phyloP scores from a whole-genome alignment of 2,329 filamentous ascomycete species.

The Arthrobotrys entomopaga region DNA sequence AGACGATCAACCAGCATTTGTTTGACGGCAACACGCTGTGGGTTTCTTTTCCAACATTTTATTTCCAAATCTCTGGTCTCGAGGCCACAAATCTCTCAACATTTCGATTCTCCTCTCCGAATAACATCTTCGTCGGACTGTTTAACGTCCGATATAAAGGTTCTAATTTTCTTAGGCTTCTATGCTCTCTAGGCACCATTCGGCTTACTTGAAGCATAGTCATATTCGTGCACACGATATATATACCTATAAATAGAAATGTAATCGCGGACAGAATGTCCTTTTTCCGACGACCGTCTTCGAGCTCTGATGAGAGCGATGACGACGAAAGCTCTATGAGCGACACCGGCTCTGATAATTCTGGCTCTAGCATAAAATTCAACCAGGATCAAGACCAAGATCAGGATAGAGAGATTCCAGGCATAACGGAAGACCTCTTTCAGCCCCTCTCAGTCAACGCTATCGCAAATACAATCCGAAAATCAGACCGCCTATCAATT shows the following conservation, averaged over 20 bases:
- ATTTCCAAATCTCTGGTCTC: too few relatives aligned
- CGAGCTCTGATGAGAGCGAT: slow-evolving; percentile 42
- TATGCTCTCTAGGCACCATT: not conserved
- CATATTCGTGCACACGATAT: not conserved
- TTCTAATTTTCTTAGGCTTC: too few relatives aligned
- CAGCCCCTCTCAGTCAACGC: slow-evolving; percentile 39
- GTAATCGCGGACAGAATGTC: slow-evolving; percentile 31
- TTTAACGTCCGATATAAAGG: too few relatives aligned
- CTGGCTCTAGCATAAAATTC: not conserved
- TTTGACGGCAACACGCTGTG: slow-evolving; percentile 10
- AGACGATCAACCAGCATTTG: not conserved
- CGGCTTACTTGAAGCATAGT: not conserved
- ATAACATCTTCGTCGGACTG: too few relatives aligned
- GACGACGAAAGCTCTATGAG: slow-evolving; percentile 10
- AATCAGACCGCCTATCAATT: slow-evolving; percentile 79
- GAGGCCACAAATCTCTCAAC: not conserved
- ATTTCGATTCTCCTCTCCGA: not conserved
- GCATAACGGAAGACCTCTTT: slow-evolving; percentile 19
- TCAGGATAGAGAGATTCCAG: not conserved
- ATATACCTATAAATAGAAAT: not conserved
- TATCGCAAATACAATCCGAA: slow-evolving; percentile 61
- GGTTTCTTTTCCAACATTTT: slow-evolving; percentile 7
- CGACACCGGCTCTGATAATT: slow-evolving; percentile 1
- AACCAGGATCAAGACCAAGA: not conserved
- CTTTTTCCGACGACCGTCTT: slow-evolving; percentile 46